Percentiles rank a stretch among this genome's conserved stretches.
Conservation (phyloP, 495 filamentous ascomycete genomes). For the Chaetomium tenue region DNA sequence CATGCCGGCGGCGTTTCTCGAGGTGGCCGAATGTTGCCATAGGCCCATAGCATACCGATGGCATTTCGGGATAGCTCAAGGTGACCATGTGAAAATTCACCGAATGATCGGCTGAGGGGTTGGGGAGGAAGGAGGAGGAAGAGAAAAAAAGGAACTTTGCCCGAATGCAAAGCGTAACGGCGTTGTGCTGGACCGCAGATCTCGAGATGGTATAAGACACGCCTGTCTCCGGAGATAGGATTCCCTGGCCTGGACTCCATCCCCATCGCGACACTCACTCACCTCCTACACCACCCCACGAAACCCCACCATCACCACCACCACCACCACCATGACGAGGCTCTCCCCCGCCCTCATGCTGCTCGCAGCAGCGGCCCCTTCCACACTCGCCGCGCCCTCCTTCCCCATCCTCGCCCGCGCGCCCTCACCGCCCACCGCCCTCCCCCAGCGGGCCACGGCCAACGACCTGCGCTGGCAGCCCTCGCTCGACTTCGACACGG, state of each 20-base stretch:
- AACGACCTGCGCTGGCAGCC: slow-evolving; percentile 47
- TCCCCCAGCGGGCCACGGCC: slow-evolving; percentile 43
- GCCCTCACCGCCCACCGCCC: slow-evolving; percentile 33
- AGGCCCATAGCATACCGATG: not conserved
- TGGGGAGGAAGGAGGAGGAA: too few relatives aligned
- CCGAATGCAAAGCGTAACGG: not conserved
- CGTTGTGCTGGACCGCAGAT: not conserved
- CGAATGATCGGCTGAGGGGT: not conserved
- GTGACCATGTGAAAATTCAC: not conserved
- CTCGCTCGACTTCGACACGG: slow-evolving; percentile 47
- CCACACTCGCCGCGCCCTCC: not conserved
- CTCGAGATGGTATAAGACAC: not conserved
- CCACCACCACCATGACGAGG: slow-evolving; percentile 5
- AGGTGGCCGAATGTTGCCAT: not conserved
- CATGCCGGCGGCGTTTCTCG: slow-evolving; percentile 5
- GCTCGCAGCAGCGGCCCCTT: not conserved
- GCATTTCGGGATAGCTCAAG: not conserved
- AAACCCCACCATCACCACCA: not conserved
- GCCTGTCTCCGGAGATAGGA: not conserved
- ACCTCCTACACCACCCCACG: too few relatives aligned
- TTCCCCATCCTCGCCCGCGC: slow-evolving; percentile 13
- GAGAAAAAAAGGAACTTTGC: slow-evolving; percentile 1
- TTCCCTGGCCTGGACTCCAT: too few relatives aligned
- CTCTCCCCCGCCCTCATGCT: slow-evolving; percentile 10
- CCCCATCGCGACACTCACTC: too few relatives aligned